phyloP scores from a whole-genome alignment of 345 rosid genomes.

The Aurinia saxatilis region DNA sequence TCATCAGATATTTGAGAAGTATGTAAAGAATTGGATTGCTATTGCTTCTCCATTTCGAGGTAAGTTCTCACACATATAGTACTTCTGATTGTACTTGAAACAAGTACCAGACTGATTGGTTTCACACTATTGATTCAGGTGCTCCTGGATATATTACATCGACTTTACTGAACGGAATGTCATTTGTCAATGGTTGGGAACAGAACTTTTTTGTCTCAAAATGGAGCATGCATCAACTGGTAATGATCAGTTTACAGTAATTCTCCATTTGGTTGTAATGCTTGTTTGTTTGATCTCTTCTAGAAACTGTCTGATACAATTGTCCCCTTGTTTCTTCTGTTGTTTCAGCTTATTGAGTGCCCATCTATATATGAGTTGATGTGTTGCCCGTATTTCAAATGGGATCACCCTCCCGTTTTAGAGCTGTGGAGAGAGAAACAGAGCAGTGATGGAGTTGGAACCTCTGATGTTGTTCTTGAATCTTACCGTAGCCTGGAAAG shows the following conservation, averaged over 20 bases:
- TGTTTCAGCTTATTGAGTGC: conserved; percentile 78
- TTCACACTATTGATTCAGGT: conserved; percentile 38
- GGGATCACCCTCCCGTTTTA: conserved; percentile 57
- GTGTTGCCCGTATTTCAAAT: conserved; percentile 61
- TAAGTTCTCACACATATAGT: not conserved
- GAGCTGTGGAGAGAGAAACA: conserved; percentile 71
- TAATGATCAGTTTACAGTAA: conserved; percentile 7
- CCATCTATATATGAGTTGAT: conserved; percentile 83
- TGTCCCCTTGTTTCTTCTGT: not conserved
- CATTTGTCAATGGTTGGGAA: conserved; percentile 97
- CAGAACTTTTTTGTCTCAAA: conserved; percentile 93
- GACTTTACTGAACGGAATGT: conserved; percentile 85
- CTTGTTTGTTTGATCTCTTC: not conserved
- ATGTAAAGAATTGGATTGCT: conserved; percentile 91
- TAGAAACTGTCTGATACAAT: not conserved
- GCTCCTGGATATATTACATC: conserved; percentile 87
- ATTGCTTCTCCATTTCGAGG: conserved; percentile 94
- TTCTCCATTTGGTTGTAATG: not conserved
- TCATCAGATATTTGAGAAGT: conserved; percentile 72
- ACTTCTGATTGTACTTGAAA: not conserved
- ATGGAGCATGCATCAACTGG: conserved; percentile 99
- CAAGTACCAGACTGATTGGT: not conserved
- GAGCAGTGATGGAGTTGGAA: conserved; percentile 31
- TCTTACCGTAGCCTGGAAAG: conserved; percentile 55
- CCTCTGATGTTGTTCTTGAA: conserved; percentile 51